phyloP scores from a whole-genome alignment of 1,284 basidiomycete species.

The Porogramme epimiltina region DNA sequence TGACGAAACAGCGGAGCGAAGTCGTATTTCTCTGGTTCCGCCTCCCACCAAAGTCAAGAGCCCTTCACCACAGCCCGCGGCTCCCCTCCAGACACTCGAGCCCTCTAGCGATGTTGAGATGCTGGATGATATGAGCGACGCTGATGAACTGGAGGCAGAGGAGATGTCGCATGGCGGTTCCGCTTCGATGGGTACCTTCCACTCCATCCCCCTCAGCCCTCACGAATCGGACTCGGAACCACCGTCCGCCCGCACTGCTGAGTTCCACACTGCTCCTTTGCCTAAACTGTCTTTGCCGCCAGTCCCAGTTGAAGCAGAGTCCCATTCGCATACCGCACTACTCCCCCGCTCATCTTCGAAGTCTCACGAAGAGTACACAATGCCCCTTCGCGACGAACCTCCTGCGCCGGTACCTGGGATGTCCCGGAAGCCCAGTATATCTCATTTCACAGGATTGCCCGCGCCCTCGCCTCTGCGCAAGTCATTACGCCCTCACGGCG shows the following conservation, averaged over 20 bases:
- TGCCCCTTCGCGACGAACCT: slow-evolving; percentile 31
- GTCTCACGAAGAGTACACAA: slow-evolving; percentile 24
- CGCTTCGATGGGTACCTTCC: slow-evolving; percentile 34
- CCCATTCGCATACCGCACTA: slow-evolving; percentile 27
- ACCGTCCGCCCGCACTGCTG: slow-evolving; percentile 1
- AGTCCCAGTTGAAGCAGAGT: slow-evolving; percentile 16
- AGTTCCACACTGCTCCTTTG: slow-evolving; percentile 19
- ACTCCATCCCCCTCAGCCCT: slow-evolving; percentile 40
- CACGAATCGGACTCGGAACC: slow-evolving; percentile 7
- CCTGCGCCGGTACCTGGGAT: slow-evolving; percentile 21
- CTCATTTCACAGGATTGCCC: slow-evolving; percentile 58
- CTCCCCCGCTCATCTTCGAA: slow-evolving; percentile 26
- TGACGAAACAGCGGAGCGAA: slow-evolving; percentile 50
- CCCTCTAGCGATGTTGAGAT: slow-evolving; percentile 1
- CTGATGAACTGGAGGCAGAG: slow-evolving; percentile 8
- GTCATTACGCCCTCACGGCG: slow-evolving; percentile 54
- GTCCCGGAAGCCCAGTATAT: slow-evolving; percentile 35
- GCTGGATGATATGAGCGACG: background rate
- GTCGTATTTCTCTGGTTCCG: slow-evolving; percentile 16
- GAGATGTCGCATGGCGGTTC: slow-evolving; percentile 12
- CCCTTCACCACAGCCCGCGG: background rate
- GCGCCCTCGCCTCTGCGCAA: slow-evolving; percentile 70
- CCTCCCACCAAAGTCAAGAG: background rate
- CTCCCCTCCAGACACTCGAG: no score
- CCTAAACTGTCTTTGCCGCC: slow-evolving; percentile 17